These are phyloP conservation scores for Chenopodium quinoa DNA, from an alignment of 148 eudicot genomes.

Conservation along the genomic window DNA sequence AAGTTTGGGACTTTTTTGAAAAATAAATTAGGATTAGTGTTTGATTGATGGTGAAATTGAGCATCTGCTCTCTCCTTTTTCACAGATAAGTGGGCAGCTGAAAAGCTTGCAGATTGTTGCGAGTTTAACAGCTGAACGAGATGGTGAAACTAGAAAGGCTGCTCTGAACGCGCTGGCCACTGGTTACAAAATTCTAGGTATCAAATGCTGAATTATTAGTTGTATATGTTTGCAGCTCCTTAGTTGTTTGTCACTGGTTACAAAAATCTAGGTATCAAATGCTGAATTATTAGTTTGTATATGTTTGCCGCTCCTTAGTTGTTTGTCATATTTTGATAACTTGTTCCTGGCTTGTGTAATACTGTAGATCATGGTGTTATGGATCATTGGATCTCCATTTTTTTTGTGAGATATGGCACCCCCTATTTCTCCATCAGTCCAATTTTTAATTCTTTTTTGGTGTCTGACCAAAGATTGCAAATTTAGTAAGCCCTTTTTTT, in stretches of 20 bases:
- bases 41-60: background rate
- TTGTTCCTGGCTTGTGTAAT: background rate
- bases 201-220: conserved; percentile 7
- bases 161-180: conserved; percentile 83
- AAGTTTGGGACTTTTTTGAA: background rate
- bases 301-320: background rate
- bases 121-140: conserved; percentile 89
- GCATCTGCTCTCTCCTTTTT: background rate
- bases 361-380: background rate
- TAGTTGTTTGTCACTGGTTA: conserved; percentile 56
- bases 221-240: background rate
- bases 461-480: too few relatives aligned
- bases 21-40: background rate
- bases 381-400: background rate
- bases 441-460: too few relatives aligned
- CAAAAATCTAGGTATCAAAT: conserved; percentile 77
- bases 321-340: background rate
- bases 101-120: conserved; percentile 95
- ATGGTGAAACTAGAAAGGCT: conserved; percentile 93
- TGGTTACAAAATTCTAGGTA: conserved; percentile 94
- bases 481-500: background rate
- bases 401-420: too few relatives aligned
- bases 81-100: conserved; percentile 78
- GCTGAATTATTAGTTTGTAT: background rate
- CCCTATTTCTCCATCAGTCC: too few relatives aligned